These are phyloP conservation scores for Exidia glandulosa DNA, from an alignment of 768 basidiomycete genomes.

Conservation along the genomic window DNA sequence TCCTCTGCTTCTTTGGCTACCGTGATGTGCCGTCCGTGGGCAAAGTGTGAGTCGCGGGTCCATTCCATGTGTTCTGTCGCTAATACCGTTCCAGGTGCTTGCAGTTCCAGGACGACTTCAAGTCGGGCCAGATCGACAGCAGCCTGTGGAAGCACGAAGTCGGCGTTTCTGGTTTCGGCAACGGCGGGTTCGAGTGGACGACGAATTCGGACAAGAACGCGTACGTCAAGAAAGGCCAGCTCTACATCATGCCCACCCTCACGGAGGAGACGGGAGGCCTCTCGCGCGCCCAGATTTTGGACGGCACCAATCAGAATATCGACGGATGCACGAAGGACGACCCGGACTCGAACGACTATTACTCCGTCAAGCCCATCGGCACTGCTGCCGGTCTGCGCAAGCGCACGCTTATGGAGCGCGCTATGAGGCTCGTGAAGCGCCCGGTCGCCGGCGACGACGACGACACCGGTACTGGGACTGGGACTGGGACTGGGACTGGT, in stretches of 20 bases:
- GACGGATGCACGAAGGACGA: background rate
- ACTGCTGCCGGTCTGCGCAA: background rate
- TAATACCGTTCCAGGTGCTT: too few relatives aligned
- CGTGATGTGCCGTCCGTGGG: slow-evolving; percentile 26
- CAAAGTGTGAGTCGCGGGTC: slow-evolving; percentile 10
- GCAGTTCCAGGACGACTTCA: slow-evolving; percentile 37
- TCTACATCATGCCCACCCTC: slow-evolving; percentile 51
- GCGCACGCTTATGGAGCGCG: background rate
- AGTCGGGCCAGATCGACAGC: slow-evolving; percentile 26
- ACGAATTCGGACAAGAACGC: slow-evolving; percentile 28
- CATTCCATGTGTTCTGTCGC: too few relatives aligned
- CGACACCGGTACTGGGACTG: slow-evolving; percentile 17
- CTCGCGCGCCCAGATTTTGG: slow-evolving; percentile 25
- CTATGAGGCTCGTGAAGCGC: background rate
- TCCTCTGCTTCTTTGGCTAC: slow-evolving; percentile 38
- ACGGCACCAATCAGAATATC: slow-evolving; percentile 17
- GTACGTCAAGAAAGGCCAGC: slow-evolving; percentile 35
- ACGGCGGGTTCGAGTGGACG: slow-evolving; percentile 49
- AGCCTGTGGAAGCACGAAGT: slow-evolving; percentile 38
- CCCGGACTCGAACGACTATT: background rate
- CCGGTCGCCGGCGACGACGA: slow-evolving; percentile 6
- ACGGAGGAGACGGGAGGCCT: slow-evolving; percentile 33
- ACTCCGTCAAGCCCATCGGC: background rate
- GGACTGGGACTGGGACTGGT: background rate
- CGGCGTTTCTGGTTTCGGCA: slow-evolving; percentile 44